phyloP scores from a whole-genome alignment of 2,329 filamentous ascomycete species.

The Fusarium begoniae region DNA sequence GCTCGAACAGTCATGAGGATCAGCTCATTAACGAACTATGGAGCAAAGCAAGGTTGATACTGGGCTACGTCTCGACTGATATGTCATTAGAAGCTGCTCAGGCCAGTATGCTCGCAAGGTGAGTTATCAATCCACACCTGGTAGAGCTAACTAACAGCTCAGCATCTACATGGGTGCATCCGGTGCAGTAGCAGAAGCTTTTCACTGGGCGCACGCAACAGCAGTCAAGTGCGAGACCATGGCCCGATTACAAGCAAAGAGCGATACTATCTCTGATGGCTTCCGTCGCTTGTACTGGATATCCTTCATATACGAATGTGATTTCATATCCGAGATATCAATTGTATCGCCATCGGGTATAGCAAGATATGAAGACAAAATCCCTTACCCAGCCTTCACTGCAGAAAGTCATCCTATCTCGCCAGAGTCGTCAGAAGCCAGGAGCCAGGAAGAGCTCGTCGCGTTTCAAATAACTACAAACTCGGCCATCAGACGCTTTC shows the following conservation, averaged over 20 bases:
- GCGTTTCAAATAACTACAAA: constrained; percentile 47
- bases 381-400: constrained; percentile 15
- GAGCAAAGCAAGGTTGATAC: constrained; percentile 37
- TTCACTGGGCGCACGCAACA: constrained; percentile 40
- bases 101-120: constrained; percentile 45
- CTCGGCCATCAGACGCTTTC: constrained; percentile 43
- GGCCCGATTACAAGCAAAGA: constrained; percentile 11
- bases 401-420: background rate
- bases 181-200: constrained; percentile 37
- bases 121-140: fast-evolving
- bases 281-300: constrained; percentile 45
- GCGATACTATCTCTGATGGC: constrained; percentile 14
- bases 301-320: constrained; percentile 44
- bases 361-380: constrained; percentile 41
- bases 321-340: constrained; percentile 45
- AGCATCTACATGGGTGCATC: constrained; percentile 41
- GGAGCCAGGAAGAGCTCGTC: constrained; percentile 36
- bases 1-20: background rate
- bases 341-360: constrained; percentile 43
- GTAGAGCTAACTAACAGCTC: background rate
- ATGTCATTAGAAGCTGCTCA: constrained; percentile 39
- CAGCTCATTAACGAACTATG: constrained; percentile 12
- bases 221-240: constrained; percentile 44
- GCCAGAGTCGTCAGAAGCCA: background rate
- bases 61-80: constrained; percentile 33